Conservation (phyloP, 306 rosid genomes). For the Delonix regia region DNA sequence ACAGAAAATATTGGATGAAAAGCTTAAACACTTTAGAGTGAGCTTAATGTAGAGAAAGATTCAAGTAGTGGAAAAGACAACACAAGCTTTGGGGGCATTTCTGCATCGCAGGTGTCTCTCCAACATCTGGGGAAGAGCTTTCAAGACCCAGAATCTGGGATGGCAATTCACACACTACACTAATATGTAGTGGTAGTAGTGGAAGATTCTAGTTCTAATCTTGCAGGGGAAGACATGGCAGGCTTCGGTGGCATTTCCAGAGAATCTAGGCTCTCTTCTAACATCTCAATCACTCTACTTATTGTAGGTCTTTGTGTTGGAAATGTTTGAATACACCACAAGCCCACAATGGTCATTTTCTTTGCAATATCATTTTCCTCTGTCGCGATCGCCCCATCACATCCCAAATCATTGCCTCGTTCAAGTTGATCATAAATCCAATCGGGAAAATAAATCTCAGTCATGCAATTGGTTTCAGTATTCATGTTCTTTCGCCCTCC, state of each 20-base stretch:
- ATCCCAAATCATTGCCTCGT: not conserved
- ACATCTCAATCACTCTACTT: conserved; percentile 49
- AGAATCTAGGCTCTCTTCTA: conserved; percentile 39
- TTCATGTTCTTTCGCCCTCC: conserved; percentile 41
- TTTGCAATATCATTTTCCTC: conserved; percentile 32
- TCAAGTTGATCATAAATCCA: conserved; percentile 45
- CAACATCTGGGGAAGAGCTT: not conserved
- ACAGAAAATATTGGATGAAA: too few species aligned
- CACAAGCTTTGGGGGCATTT: too few species aligned
- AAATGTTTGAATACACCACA: conserved; percentile 41
- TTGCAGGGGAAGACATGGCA: conserved; percentile 4
- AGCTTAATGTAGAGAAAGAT: too few species aligned
- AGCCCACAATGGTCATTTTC: conserved; percentile 38
- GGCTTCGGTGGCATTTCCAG: conserved; percentile 45
- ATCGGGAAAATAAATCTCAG: conserved; percentile 49
- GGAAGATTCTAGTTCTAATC: not conserved
- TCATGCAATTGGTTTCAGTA: conserved; percentile 20
- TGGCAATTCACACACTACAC: not conserved
- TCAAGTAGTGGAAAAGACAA: too few species aligned
- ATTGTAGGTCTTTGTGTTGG: conserved; percentile 38
- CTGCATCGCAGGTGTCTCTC: too few species aligned
- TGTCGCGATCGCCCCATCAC: not conserved
- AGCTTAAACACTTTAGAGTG: too few species aligned
- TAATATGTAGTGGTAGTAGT: not conserved
- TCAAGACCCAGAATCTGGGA: not conserved